Base-by-base conservation (phyloP, 768 basidiomycete genomes). In the Agaricus subrufescens region DNA sequence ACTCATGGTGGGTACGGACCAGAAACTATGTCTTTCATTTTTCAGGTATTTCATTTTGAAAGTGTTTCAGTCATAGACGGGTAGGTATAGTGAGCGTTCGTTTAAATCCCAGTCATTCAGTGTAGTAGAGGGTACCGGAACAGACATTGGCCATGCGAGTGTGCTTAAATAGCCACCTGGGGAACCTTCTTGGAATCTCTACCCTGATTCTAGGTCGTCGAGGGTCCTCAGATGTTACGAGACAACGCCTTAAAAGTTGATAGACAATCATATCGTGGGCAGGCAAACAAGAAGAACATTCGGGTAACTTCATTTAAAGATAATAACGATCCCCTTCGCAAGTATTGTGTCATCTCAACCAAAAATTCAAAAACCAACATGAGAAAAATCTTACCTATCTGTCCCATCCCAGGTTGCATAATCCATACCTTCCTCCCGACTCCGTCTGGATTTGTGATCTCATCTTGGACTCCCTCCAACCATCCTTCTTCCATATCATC, bases 341-440 rank as follows among this genome's bases (percentile, higher is more conserved):
- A 39, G n/a, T 23, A 45, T 43, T 9, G n/a, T 19, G 14, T 15
- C 26, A 9, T 27, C 14, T 48, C 31, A 54, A 48, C 29, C 19
- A n/a, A n/a, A 54, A 39, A 37, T 1, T 37, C 25, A 27, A 19
- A 52, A 27, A 43, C 31, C 46, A 7, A 38, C 27, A 25, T 8
- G 52, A 46, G 47, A 5, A n/a, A 50, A 14, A 30, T 62, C 79
- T 44, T 58, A 88, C 91, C 91, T 50, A 94, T 92, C 53, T 91
- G 89, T 0, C 92, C 92, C 83, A 94, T 86, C 11, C 92, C 92
- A 30, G 92, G 92, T 60, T 90, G 82, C 74, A 94, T 85, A 12
- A 88, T 76, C 87, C 91, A 94, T 12, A 87, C 83, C 66, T 87
- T 86, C 46, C 80, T 75, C 10, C 84, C 80, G 54, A 76, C 72